These are phyloP conservation scores for Knoxdaviesia proteae DNA, from an alignment of 2,329 filamentous ascomycete species.

Conservation along the genomic window DNA sequence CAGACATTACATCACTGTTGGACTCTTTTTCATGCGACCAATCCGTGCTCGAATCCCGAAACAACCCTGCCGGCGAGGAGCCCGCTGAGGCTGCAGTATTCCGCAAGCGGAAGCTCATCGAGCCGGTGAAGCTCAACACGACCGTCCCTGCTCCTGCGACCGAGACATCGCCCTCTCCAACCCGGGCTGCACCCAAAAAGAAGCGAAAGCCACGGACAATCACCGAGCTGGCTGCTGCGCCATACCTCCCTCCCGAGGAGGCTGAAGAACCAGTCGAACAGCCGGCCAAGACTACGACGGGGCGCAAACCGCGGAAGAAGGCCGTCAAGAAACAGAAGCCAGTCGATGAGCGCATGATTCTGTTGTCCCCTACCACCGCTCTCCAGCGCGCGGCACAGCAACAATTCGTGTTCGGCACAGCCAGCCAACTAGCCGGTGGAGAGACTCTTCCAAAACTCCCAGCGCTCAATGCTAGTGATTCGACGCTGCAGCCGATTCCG, in stretches of 20 bases:
- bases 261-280: slow-evolving; percentile 15
- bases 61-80: too few relatives aligned
- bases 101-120: slow-evolving; percentile 35
- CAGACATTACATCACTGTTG: too few relatives aligned
- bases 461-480: too few relatives aligned
- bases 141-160: too few relatives aligned
- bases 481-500: too few relatives aligned
- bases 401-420: slow-evolving; percentile 69
- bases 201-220: slow-evolving; percentile 59
- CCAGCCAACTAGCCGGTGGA: slow-evolving; percentile 58
- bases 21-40: too few relatives aligned
- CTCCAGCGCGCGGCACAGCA: slow-evolving; percentile 44
- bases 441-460: slow-evolving; percentile 40
- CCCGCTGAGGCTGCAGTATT: slow-evolving; percentile 14
- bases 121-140: slow-evolving; percentile 16
- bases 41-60: too few relatives aligned
- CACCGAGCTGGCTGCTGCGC: slow-evolving; percentile 55
- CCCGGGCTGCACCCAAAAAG: slow-evolving; percentile 5
- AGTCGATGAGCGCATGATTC: slow-evolving; percentile 10
- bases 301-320: slow-evolving; percentile 12
- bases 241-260: slow-evolving; percentile 28
- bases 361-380: slow-evolving; percentile 52
- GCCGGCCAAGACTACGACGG: slow-evolving; percentile 4
- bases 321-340: slow-evolving; percentile 18
- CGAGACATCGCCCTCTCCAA: too few relatives aligned